Conservation (phyloP, 2,329 filamentous ascomycete species). For the Cladobotryum mycophilum region DNA sequence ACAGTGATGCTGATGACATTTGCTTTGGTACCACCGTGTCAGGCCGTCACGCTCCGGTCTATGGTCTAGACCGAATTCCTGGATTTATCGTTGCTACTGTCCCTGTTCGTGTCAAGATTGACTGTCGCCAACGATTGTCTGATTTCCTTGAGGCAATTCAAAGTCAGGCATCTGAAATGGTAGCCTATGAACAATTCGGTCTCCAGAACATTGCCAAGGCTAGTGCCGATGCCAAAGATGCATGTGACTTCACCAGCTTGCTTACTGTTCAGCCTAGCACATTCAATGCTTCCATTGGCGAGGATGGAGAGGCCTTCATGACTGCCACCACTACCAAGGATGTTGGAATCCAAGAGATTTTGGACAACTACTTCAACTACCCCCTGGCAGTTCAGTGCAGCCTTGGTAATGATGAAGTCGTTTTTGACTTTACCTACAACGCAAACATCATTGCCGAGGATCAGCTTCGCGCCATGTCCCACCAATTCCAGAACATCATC, state of each 20-base stretch:
- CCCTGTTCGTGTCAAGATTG: conserved; percentile 12
- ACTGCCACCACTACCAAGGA: too few relatives aligned
- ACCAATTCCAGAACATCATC: conserved; percentile 2
- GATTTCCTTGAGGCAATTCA: conserved; percentile 13
- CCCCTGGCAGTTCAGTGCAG: not conserved
- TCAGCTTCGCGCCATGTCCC: not conserved
- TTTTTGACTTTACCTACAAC: conserved; percentile 1
- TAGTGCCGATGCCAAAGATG: not conserved
- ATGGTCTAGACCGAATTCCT: not conserved
- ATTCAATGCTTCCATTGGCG: not conserved
- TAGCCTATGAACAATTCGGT: conserved; percentile 5
- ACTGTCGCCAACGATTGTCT: conserved; percentile 1
- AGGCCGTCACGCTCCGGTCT: conserved; percentile 11
- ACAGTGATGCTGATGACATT: conserved; percentile 12
- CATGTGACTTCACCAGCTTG: conserved; percentile 7
- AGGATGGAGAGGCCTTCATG: not conserved
- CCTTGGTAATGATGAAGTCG: not conserved
- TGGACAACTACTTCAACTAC: not conserved
- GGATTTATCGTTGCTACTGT: conserved; percentile 9
- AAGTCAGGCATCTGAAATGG: conserved; percentile 11
- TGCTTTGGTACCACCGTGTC: conserved; percentile 13
- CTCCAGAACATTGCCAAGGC: conserved; percentile 9
- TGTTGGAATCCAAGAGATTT: not conserved
- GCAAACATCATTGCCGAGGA: not conserved
- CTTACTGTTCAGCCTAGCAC: conserved; percentile 1